These are phyloP conservation scores for Straminergon stramineum DNA, from an alignment of 225 moss, liverwort and hornwort genomes.

Conservation along the genomic window DNA sequence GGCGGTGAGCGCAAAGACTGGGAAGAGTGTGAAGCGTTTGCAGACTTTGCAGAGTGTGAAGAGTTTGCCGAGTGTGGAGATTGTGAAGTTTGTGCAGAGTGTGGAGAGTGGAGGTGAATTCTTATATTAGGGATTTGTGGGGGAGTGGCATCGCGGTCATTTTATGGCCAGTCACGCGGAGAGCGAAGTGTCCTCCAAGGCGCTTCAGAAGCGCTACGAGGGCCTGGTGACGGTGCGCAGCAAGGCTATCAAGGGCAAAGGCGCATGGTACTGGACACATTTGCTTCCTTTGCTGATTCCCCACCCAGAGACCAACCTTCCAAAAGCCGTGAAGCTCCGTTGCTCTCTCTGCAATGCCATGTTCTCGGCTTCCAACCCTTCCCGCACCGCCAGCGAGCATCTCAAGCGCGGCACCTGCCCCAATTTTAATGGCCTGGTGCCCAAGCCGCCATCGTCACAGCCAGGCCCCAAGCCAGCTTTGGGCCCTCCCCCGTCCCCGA, in stretches of 20 bases:
- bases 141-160: background rate
- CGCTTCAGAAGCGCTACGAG: slow-evolving; percentile 91
- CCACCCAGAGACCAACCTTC: slow-evolving; percentile 62
- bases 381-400: slow-evolving; percentile 84
- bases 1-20: background rate
- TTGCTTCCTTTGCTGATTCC: slow-evolving; percentile 69
- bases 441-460: slow-evolving; percentile 34
- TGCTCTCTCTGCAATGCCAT: slow-evolving; percentile 94
- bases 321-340: slow-evolving; percentile 85
- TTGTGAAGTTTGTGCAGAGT: background rate
- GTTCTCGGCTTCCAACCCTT: slow-evolving; percentile 93
- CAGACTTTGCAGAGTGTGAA: background rate
- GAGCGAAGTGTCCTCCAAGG: slow-evolving; percentile 33
- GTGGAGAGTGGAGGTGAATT: background rate
- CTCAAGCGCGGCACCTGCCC: slow-evolving; percentile 92
- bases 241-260: slow-evolving; percentile 93
- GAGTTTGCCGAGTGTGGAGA: background rate
- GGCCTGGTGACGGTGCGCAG: slow-evolving; percentile 81
- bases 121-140: background rate
- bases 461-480: slow-evolving; percentile 32
- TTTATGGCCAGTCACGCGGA: slow-evolving; percentile 28
- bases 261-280: slow-evolving; percentile 96
- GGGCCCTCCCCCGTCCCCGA: background rate
- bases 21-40: background rate
- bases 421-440: slow-evolving; percentile 73